Base-by-base conservation (phyloP, 2,329 filamentous ascomycete genomes). In the Orbilia quercus region DNA sequence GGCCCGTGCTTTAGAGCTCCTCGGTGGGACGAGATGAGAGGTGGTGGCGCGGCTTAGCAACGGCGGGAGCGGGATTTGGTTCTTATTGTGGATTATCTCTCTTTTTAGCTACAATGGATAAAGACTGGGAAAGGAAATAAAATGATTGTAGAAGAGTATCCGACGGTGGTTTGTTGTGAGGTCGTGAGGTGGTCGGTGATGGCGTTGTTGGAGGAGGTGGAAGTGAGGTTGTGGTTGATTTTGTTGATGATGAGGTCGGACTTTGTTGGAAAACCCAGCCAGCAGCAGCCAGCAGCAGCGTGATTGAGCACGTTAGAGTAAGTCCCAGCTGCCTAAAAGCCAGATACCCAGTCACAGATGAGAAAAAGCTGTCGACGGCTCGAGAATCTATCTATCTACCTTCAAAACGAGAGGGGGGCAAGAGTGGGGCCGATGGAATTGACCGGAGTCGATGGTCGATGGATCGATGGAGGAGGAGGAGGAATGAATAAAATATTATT, bases 291-390 rank as follows among this genome's bases (percentile, higher is more conserved):
- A n/a, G n/a, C n/a, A n/a, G n/a, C n/a, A 67, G 63, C 63, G 63
- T 59, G 63, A 67, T 67, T 67, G 63, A 67, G 63, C 63, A 36
- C 9, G 63, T 67, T 67, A 53, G n/a, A n/a, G 58, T 18, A 53
- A 51, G 42, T 38, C 48, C 44, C 23, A 62, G 57, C 57, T 31
- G 31, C 44, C 45, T 40, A 45, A 36, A 28, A 42, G 42, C 9
- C 14, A 22, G 7, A 55, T n/a, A 36, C 12, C 28, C 18, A 42
- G 51, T 34, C 16, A 45, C n/a, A 5, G 14, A 22, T 51, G 48
- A 9, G 28, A 25, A n/a, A 12, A 20, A 25, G 25, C 48, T 14
- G 36, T 34, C 18, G 48, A 22, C 20, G n/a, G 25, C 18, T 18
- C 11, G n/a, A 23, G 34, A 54, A 23, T n/a, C 20, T 36, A 14